Evolutionary conservation across 768 basidiomycete genomes (phyloP).

Genomic region (Asterophora lycoperdoides): DNA sequence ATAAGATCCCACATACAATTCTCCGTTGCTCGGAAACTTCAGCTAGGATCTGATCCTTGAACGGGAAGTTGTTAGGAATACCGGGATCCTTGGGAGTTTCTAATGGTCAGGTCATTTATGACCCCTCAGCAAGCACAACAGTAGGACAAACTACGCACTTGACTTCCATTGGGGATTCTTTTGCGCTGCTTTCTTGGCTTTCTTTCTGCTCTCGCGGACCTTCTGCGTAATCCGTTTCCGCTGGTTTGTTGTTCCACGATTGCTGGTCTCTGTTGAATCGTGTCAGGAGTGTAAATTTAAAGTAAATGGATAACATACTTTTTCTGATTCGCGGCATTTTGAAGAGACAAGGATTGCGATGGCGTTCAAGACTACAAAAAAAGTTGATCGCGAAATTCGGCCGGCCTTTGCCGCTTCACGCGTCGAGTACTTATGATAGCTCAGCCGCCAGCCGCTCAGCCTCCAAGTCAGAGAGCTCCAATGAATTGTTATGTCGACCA

Average conservation of each 20-base stretch:
- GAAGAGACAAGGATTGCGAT: neutral
- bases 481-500: neutral
- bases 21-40: constrained; percentile 83
- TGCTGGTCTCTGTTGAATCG: constrained; percentile 68
- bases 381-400: constrained; percentile 2
- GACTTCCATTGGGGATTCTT: constrained; percentile 86
- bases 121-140: neutral
- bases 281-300: neutral
- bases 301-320: neutral
- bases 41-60: constrained; percentile 91
- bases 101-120: constrained; percentile 21
- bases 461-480: too few species aligned
- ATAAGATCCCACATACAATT: constrained; percentile 41
- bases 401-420: too few species aligned
- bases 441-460: too few species aligned
- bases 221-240: constrained; percentile 73
- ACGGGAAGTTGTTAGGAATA: constrained; percentile 90
- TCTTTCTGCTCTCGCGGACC: constrained; percentile 71
- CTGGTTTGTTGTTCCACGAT: constrained; percentile 67
- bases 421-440: too few species aligned
- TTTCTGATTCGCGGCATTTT: constrained; percentile 5
- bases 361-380: neutral
- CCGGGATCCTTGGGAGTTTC: constrained; percentile 88
- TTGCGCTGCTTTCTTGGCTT: constrained; percentile 68
- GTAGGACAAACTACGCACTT: constrained; percentile 55